Base-by-base conservation (phyloP, 768 basidiomycete species). In the Jaapia argillacea region DNA sequence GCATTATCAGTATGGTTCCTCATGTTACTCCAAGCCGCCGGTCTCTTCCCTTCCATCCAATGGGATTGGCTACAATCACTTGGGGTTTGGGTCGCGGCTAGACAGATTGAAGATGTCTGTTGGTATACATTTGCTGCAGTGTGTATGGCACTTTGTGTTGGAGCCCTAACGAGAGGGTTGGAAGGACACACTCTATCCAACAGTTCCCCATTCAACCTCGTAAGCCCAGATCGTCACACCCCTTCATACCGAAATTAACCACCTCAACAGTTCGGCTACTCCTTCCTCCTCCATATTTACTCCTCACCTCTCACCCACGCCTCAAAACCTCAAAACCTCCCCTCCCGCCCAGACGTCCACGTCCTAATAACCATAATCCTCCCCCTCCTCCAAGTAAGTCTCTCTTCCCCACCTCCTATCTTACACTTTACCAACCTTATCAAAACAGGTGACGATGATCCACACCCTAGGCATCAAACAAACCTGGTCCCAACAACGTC, bases 241-340 rank as follows among this genome's bases (percentile, higher is more conserved):
- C 12, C 21, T 7, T 46, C 51, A 24, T 44, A 31, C 14, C 12
- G n/a, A 12, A 10, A 23, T 44, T 51, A 5, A 43, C 36, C 31
- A 40, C 39, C 27, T 39, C 2, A 33, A 6, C 49, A 85, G 84
- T 75, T 86, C 48, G 82, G 80, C 18, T 88, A 86, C 51, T 77
- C 83, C 1, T 85, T 86, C 58, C 67, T 85, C 24, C 60, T 88
- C 16, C 79, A 87, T 48, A 71, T 85, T 5, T 86, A 85, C 61
- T 75, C 81, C 0, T 77, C 79, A 2, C 79, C 81, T 0, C 53
- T 77, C 31, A 72, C 79, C 4, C 80, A 83, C 55, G 47, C 48
- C 20, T 57, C 60, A 51, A 71, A 67, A 43, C 54, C 64, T 3
- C 56, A 62, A 2, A 69, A 64, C 2, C 54, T 66, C 3, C 77